Conservation (phyloP, 768 basidiomycete genomes). For the Rhodotorula paludigena region DNA sequence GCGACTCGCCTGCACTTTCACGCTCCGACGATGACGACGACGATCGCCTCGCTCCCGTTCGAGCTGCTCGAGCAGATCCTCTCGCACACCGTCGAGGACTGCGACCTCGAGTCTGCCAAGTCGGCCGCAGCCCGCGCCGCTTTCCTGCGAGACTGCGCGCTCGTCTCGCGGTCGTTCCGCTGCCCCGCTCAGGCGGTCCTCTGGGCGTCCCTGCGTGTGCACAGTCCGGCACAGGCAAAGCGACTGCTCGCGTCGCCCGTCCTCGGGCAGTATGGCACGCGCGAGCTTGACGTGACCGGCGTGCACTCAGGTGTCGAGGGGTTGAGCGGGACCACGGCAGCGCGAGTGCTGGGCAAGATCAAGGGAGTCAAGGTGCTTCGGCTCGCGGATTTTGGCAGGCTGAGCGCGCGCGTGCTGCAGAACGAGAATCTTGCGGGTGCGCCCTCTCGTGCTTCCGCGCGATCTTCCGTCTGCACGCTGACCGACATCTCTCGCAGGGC, state of each 20-base stretch:
- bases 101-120: constrained; percentile 2
- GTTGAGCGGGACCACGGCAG: constrained; percentile 14
- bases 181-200: constrained; percentile 15
- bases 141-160: constrained; percentile 3
- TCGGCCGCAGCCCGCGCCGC: not conserved
- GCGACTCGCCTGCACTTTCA: too few relatives aligned
- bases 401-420: constrained; percentile 16
- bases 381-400: constrained; percentile 29
- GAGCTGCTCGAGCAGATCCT: constrained; percentile 26
- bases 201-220: constrained; percentile 6
- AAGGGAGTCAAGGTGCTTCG: not conserved
- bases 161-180: constrained; percentile 6
- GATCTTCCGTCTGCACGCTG: too few relatives aligned
- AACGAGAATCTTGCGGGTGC: constrained; percentile 21
- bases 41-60: constrained; percentile 7
- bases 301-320: constrained; percentile 21
- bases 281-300: constrained; percentile 12
- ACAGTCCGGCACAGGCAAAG: not conserved
- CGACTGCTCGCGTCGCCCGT: not conserved
- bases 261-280: not conserved
- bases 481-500: not conserved
- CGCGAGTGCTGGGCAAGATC: constrained; percentile 18
- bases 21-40: not conserved
- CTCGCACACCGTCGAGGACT: not conserved
- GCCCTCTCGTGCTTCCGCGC: not conserved